These are phyloP conservation scores for Trebouxia sp. DNA, from an alignment of 139 green algal genomes.

Conservation along the genomic window DNA sequence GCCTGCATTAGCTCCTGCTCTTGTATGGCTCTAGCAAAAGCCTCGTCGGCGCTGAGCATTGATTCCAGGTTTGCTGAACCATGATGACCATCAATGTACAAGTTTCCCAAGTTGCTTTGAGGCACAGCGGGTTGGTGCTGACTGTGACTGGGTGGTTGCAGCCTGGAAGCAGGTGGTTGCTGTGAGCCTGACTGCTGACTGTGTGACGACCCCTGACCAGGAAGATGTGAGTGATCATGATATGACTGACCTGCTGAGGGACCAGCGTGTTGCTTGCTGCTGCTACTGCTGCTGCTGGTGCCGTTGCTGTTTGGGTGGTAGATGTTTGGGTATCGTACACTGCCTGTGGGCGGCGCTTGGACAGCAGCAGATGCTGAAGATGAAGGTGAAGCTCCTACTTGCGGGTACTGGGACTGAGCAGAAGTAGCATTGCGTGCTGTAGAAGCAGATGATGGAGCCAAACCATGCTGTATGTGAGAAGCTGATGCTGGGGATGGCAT, in stretches of 20 bases:
- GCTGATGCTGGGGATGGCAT: not conserved
- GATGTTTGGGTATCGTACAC: not conserved
- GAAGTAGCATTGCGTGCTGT: too few relatives aligned
- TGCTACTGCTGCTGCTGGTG: not conserved
- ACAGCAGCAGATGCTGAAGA: not conserved
- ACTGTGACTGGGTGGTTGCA: not conserved
- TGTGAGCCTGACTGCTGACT: not conserved
- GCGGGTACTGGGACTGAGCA: too few relatives aligned
- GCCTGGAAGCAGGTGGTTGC: not conserved
- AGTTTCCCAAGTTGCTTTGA: not conserved
- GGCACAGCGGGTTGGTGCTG: not conserved
- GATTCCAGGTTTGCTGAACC: not conserved
- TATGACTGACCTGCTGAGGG: too few relatives aligned
- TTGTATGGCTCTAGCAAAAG: constrained; percentile 19
- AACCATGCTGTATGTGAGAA: not conserved
- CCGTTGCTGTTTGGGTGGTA: not conserved
- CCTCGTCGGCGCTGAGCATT: constrained; percentile 4
- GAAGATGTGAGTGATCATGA: too few relatives aligned
- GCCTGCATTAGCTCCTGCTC: not conserved
- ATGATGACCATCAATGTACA: constrained; percentile 8
- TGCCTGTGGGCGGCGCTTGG: not conserved
- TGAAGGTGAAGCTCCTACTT: too few relatives aligned
- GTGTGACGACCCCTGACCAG: not conserved
- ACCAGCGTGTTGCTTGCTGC: not conserved
- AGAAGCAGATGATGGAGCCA: not conserved